Base-by-base conservation (phyloP, 345 rosid species). In the Salix suchowensis region DNA sequence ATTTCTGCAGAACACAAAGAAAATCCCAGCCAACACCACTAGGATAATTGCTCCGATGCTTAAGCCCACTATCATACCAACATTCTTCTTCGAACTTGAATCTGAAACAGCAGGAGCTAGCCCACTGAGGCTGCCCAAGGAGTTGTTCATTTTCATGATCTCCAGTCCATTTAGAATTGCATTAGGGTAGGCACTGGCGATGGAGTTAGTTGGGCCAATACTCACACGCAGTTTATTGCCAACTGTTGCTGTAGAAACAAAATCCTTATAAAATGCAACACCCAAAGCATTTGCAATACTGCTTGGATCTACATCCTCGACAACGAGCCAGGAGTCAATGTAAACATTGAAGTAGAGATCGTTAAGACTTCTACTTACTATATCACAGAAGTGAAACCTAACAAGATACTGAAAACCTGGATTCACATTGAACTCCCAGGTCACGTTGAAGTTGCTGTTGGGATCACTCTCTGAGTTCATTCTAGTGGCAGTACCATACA, bases 331-430 rank as follows among this genome's bases (percentile, higher is more conserved):
- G 7, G 94, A 85, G 80, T 91, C 92, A 11, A 92, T 82, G 73
- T 81, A 94, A 64, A 92, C 88, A 83, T 89, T 84, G 81, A 94
- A 94, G 84, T 91, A 90, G 68, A 94, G 94, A 78, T 81, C 14
- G 76, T 94, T 86, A 46, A 88, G 82, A 24, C 77, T 48, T 0
- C 13, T 1, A 46, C 94, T 91, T 68, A 87, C 83, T 61, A 94
- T 88, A 78, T 94, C 97, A 55, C 98, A 94, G 82, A 92, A 89
- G 83, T 94, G 97, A 80, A 93, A 89, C 82, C 98, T 86, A 68
- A 92, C 80, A 61, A 94, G 89, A 76, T 91, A 91, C 79, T 83
- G 89, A 85, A 76, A 92, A 11, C 93, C 94, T 2, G 87, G 82
- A 50, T 88, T 91, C 79, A 94, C 86, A 14, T 68, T 36, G 55